phyloP scores from a whole-genome alignment of 2,329 filamentous ascomycete genomes.

The Dothistroma septosporum region DNA sequence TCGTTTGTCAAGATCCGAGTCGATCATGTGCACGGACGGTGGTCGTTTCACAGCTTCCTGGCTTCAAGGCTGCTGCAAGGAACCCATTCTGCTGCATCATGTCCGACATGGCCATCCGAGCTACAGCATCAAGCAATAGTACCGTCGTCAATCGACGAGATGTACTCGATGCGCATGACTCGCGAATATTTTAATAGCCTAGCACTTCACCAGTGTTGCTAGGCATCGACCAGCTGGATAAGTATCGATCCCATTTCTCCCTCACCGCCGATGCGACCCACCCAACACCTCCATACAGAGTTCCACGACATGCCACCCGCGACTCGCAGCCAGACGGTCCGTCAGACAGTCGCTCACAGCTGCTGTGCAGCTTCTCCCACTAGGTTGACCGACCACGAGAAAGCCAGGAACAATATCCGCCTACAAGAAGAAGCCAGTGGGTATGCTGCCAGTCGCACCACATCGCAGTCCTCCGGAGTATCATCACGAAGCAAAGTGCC shows the following conservation, averaged over 20 bases:
- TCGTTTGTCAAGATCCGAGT: background rate
- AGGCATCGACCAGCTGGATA: background rate
- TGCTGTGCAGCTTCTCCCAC: background rate
- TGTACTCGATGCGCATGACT: background rate
- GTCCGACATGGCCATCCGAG: too few species aligned
- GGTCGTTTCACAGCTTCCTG: background rate
- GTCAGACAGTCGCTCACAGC: constrained; percentile 14
- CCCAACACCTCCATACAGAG: constrained; percentile 7
- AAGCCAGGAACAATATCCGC: background rate
- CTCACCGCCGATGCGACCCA: background rate
- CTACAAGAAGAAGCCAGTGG: constrained; percentile 1
- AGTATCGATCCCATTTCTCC: background rate
- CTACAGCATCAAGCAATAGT: background rate
- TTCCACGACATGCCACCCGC: constrained; percentile 14
- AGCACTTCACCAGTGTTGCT: background rate
- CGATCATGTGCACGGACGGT: background rate
- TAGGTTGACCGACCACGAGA: background rate
- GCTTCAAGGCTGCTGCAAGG: background rate
- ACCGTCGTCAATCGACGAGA: background rate
- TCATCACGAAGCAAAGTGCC: constrained; percentile 4
- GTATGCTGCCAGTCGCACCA: background rate
- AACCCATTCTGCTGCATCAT: background rate
- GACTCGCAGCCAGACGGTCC: constrained; percentile 11
- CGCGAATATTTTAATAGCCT: background rate
- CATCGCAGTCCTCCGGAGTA: background rate